Evolutionary conservation across 371 early-diverging fungal genomes (phyloP).

Genomic region (Pancytospora epiphaga): DNA sequence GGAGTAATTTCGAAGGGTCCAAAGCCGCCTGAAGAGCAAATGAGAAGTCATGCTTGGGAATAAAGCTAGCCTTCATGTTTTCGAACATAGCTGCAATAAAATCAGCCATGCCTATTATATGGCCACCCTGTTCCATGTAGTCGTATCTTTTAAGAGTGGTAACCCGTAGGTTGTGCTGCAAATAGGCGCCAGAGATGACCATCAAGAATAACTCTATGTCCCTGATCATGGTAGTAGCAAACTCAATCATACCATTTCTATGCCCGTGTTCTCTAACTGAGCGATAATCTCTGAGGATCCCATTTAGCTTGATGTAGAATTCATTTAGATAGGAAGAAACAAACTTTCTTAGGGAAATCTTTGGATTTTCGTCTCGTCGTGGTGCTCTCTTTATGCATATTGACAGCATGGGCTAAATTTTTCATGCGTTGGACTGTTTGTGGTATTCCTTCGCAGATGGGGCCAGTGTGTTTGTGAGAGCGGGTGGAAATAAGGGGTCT

Average conservation of each 20-base stretch:
- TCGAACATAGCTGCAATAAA: constrained; percentile 2
- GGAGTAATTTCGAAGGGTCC: neutral
- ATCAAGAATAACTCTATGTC: constrained; percentile 2
- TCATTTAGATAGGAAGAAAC: neutral
- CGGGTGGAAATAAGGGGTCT: too few species aligned
- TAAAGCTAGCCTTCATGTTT: constrained; percentile 20
- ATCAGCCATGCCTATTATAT: constrained; percentile 21
- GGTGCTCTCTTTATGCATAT: neutral
- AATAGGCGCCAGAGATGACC: neutral
- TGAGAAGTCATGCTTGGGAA: constrained; percentile 6
- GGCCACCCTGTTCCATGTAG: neutral
- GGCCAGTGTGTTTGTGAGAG: too few species aligned
- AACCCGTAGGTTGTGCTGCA: neutral
- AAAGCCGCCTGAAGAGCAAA: constrained; percentile 5
- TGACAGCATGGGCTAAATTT: neutral
- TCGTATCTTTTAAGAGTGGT: neutral
- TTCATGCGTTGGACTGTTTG: too few species aligned
- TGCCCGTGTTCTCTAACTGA: constrained; percentile 13
- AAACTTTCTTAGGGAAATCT: neutral
- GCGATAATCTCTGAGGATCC: constrained; percentile 5
- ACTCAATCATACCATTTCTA: constrained; percentile 14
- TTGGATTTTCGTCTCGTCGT: neutral
- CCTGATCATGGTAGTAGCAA: constrained; percentile 1
- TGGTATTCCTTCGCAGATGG: too few species aligned
- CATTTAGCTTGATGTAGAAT: neutral